phyloP scores from a whole-genome alignment of 2,329 filamentous ascomycete species.

The Apiospora phragmitis region DNA sequence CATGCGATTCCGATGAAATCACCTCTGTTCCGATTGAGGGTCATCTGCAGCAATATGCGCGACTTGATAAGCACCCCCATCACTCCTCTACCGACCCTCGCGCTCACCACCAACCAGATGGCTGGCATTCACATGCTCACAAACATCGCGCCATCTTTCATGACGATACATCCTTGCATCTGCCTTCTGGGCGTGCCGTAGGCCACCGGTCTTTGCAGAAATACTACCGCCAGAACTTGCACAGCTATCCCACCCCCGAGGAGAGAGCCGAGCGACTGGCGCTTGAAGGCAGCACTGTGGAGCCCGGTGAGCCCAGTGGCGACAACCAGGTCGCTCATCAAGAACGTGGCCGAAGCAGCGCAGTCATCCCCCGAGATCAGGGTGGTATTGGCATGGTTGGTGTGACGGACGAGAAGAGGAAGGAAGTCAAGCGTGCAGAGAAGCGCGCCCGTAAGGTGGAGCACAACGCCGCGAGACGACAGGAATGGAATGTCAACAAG shows the following conservation, averaged over 20 bases:
- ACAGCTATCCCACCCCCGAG: slow-evolving; percentile 75
- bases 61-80: slow-evolving; percentile 71
- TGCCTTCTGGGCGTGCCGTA: slow-evolving; percentile 85
- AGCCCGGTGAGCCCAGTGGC: not conserved
- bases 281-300: slow-evolving; percentile 46
- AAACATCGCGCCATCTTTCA: slow-evolving; percentile 80
- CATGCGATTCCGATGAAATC: slow-evolving; percentile 81
- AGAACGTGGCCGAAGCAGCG: slow-evolving; percentile 48
- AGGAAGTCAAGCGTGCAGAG: slow-evolving; percentile 65
- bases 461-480: slow-evolving; percentile 60
- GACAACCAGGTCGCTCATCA: slow-evolving; percentile 33
- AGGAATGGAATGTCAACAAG: slow-evolving; percentile 71
- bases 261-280: slow-evolving; percentile 71
- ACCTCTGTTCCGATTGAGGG: slow-evolving; percentile 76
- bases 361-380: slow-evolving; percentile 66
- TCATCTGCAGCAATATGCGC: slow-evolving; percentile 69
- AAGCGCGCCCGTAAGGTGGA: slow-evolving; percentile 68
- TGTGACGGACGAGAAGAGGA: slow-evolving; percentile 74
- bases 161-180: slow-evolving; percentile 90
- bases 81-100: slow-evolving; percentile 72
- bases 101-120: slow-evolving; percentile 72
- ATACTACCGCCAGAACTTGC: slow-evolving; percentile 92
- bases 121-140: slow-evolving; percentile 82
- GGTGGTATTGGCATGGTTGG: slow-evolving; percentile 77
- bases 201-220: slow-evolving; percentile 85